A percentile compares a stretch with the other conserved stretches of the same genome.
phyloP scores from a whole-genome alignment of 805 yeast species.

The Candida dajiaensis region DNA sequence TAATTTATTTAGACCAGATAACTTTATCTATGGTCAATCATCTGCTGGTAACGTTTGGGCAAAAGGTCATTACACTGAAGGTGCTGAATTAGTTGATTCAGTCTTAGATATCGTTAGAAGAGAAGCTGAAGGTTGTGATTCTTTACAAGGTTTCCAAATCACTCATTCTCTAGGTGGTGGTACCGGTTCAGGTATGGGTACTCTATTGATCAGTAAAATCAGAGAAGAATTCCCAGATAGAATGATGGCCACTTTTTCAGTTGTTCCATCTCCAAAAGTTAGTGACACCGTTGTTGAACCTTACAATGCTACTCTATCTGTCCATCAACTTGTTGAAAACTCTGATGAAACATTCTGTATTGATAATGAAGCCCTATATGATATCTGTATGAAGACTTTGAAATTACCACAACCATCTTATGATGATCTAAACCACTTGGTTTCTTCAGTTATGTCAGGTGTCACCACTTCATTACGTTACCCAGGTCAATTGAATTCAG shows the following conservation, averaged over 20 bases:
- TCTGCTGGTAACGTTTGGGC: conserved; percentile 99
- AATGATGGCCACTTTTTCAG: conserved; percentile 96
- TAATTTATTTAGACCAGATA: conserved; percentile 96
- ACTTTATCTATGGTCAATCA: conserved; percentile 93
- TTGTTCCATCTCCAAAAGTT: conserved; percentile 96
- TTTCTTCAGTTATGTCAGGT: conserved; percentile 96
- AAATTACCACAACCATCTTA: conserved; percentile 89
- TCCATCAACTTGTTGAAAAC: conserved; percentile 95
- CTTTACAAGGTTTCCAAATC: conserved; percentile 93
- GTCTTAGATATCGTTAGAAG: conserved; percentile 93
- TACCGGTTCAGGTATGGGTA: conserved; percentile 98
- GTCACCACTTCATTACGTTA: conserved; percentile 97
- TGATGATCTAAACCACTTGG: conserved; percentile 80
- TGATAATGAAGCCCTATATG: conserved; percentile 97
- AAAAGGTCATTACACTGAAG: conserved; percentile 97
- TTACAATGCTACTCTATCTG: conserved; percentile 92
- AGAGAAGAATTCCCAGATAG: conserved; percentile 93
- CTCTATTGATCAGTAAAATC: conserved; percentile 85
- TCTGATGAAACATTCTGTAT: conserved; percentile 99
- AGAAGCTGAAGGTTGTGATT: conserved; percentile 95
- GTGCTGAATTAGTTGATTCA: conserved; percentile 91
- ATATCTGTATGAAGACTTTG: conserved; percentile 93
- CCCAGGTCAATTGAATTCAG: conserved; percentile 96
- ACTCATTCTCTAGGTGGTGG: conserved; percentile 99
- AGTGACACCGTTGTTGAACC: conserved; percentile 98